Conservation (phyloP, 2,329 filamentous ascomycete species). For the Rachicladosporium sp. region DNA sequence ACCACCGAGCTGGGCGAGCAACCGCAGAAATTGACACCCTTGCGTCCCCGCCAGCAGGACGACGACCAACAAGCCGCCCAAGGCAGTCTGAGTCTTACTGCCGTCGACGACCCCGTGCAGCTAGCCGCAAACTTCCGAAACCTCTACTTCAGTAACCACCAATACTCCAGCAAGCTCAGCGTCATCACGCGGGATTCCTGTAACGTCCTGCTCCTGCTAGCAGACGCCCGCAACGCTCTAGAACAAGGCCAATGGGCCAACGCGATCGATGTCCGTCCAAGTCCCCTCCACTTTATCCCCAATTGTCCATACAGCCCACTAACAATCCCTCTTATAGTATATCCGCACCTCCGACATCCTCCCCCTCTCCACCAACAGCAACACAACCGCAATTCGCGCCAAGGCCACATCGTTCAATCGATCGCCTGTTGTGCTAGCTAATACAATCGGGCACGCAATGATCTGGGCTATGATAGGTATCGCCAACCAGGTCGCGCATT, state of each 20-base stretch:
- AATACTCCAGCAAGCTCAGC: conserved; percentile 50
- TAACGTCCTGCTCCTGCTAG: conserved; percentile 47
- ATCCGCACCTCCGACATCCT: conserved; percentile 67
- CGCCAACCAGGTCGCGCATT: conserved; percentile 60
- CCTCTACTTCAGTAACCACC: conserved; percentile 49
- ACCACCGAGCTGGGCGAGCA: conserved; percentile 76
- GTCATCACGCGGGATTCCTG: conserved; percentile 46
- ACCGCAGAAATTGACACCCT: conserved; percentile 62
- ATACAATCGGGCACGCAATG: conserved; percentile 80
- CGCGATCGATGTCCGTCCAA: conserved; percentile 50
- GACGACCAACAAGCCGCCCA: conserved; percentile 27
- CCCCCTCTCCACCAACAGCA: conserved; percentile 61
- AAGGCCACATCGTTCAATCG: conserved; percentile 70
- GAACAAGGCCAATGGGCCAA: conserved; percentile 46
- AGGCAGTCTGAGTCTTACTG: conserved; percentile 53
- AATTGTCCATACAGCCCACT: background rate
- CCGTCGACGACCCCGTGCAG: conserved; percentile 53
- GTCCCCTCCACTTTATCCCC: background rate
- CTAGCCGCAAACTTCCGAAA: conserved; percentile 50
- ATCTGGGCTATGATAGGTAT: conserved; percentile 90
- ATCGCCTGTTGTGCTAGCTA: conserved; percentile 67
- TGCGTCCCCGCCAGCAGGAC: conserved; percentile 51
- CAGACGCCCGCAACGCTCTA: conserved; percentile 47
- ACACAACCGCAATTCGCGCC: conserved; percentile 65
- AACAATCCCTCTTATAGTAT: conserved; percentile 37